Evolutionary conservation across 1,139 yeast species (phyloP), one percentile per base, ranked within the genome.

Genomic region (Geotrichum reessii): DNA sequence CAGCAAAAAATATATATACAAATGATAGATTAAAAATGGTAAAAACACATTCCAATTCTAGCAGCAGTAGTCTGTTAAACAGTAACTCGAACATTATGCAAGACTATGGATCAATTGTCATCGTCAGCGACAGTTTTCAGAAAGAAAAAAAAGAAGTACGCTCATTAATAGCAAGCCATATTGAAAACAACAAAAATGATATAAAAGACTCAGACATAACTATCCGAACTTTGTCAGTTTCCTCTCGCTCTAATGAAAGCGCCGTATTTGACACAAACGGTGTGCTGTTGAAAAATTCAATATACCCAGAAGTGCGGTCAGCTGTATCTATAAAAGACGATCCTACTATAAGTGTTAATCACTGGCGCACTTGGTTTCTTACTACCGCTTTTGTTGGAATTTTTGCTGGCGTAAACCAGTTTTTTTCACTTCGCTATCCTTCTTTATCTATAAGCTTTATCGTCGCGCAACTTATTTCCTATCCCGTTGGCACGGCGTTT

Each of bases 281-380:
- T 19, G 7, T n/a, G 14, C n/a, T 6, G 14, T 12, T 33, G n/a
- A 17, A 33, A 12, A 54, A 81, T 65, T 81, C 84, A 14, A 81
- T 82, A n/a, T 79, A 79, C 66, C 80, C 84, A 0, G 85, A 81
- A 68, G 85, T 81, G 52, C 75, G 85, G 71, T 84, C 84, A n/a
- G 79, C 84, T 9, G 84, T 81, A 51, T 82, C 84, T 8, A 74
- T 81, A 12, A 70, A 75, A 40, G 85, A 81, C 68, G 84, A 81
- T 66, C 73, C 76, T 1, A 62, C 74, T 2, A 59, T 68, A 78
- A 49, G 76, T 79, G 70, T 74, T 80, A 46, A 79, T 81, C 55
- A 68, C 81, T 63, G 85, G 84, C 59, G 84, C 70, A 76, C 77
- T 69, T 81, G 84, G 83, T 14, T 33, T 11, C 40, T 58, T 12